Evolutionary conservation across 768 basidiomycete species (phyloP).

Genomic region (Termitomyces titanicus): DNA sequence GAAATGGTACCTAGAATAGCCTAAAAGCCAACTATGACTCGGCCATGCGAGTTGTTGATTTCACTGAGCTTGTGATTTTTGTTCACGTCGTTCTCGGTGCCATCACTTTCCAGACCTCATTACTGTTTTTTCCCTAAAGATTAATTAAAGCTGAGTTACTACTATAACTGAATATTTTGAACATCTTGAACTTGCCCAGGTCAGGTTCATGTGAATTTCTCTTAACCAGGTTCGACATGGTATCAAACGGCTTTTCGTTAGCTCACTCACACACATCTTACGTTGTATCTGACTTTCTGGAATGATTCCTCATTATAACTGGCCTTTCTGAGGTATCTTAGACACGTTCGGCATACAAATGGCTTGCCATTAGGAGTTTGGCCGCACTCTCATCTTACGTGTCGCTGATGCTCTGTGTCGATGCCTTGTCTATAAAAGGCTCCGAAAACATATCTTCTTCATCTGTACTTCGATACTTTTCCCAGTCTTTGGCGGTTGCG

Average conservation of each 20-base stretch:
- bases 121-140: too few relatives aligned
- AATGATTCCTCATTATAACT: neutral
- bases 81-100: slow-evolving; percentile 80
- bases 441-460: neutral
- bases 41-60: slow-evolving; percentile 95
- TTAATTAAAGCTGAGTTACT: neutral
- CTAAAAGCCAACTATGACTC: slow-evolving; percentile 95
- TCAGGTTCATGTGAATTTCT: neutral
- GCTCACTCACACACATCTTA: neutral
- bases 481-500: neutral
- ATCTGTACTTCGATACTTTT: neutral
- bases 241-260: neutral
- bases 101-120: slow-evolving; percentile 74
- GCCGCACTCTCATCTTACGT: neutral
- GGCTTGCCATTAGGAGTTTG: too few relatives aligned
- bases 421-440: neutral
- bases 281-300: neutral
- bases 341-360: too few relatives aligned
- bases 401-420: neutral
- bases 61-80: slow-evolving; percentile 82
- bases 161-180: neutral
- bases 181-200: too few relatives aligned
- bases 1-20: too few relatives aligned
- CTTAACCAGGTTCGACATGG: neutral
- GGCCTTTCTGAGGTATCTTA: neutral